Base-by-base conservation (phyloP, 2,329 filamentous ascomycete species). In the Nigrograna mackinnonii region DNA sequence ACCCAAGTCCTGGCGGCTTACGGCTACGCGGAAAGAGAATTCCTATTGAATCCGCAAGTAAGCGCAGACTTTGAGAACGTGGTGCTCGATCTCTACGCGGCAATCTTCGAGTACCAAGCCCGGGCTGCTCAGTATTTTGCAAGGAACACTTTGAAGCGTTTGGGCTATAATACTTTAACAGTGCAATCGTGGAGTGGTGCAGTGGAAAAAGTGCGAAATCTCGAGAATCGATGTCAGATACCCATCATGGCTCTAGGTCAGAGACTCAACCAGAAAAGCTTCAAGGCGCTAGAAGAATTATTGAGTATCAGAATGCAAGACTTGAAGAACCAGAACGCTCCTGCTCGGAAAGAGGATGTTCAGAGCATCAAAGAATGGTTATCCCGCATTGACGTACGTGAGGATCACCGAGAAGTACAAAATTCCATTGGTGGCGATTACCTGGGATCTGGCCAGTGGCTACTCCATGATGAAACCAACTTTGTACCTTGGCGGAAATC, bases 371-470 rank as follows among this genome's bases (percentile, higher is more conserved):
- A 9, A n/a, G 24, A 28, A n/a, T 28, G 24, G 24, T 9, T 28
- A 28, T 28, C 24, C 24, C 24, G 9, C 9, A 28, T 28, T n/a
- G n/a, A 28, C n/a, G 9, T 9, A 9, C n/a, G 9, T 9, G 22
- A 30, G 12, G 37, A 39, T 18, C 37, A 39, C 31, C 6, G 5
- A 16, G 37, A 39, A n/a, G 14, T 39, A 19, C 22, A 26, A 11
- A 39, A 39, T 13, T 13, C 14, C n/a, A 16, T 39, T 19, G 37
- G 37, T 18, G 37, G 31, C 19, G 22, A 17, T 6, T 39, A 31
- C 24, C 20, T 39, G 22, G 22, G 22, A 12, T 39, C 37, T 30
- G 37, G 37, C 6, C 37, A 31, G 19, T 39, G 22, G 37, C 37
- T 39, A 7, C 22, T 30, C 16, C 22, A 26, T 30, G 22, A 39